Evolutionary conservation across 73 alveolate genomes (phyloP), one percentile per base, ranked within the genome.

Genomic region (Paraurostyla sp.): DNA sequence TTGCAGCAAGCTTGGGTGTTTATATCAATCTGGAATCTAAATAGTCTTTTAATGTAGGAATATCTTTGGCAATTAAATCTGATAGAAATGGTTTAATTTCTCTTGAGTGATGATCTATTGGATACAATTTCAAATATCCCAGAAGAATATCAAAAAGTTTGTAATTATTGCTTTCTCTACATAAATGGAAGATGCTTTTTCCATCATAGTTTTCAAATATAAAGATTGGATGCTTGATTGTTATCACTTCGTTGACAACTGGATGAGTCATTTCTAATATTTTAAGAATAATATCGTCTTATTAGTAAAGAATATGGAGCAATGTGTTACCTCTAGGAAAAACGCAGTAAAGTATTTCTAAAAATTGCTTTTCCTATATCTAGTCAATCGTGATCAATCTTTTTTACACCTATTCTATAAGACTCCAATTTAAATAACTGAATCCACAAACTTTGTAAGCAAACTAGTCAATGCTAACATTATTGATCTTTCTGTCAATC

Each of bases 91-190:
- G 71, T 23, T 4, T 25, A 23, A 73, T 73, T 13, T 50, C 7
- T 73, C 86, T 73, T 45, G 86, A 73, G 29, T 73, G 86, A 73
- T 73, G 86, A 45, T 46, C 86, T 13, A 49, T n/a, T 4, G 65
- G 56, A 27, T 73, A 73, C 54, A 43, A 7, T 15, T 18, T 18
- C 18, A 46, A 46, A 46, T 46, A 46, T 46, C 18, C 18, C 18
- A 46, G 13, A 15, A 46, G 23, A 15, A 18, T 46, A 18, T 46
- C 57, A 46, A 46, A 15, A 15, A 18, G 18, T 46, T 46, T 46
- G 18, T 15, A 46, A 46, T 46, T 18, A 15, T 46, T 46, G 13
- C 18, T 46, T 15, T 46, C 57, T 46, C 18, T 18, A 46, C 23
- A 13, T 46, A 46, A 15, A 46, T 46, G 57, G 23, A 46, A 46